Evolutionary conservation across 129 eudicot species (phyloP).

Genomic region (Pseudognaphalium luteoalbum): DNA sequence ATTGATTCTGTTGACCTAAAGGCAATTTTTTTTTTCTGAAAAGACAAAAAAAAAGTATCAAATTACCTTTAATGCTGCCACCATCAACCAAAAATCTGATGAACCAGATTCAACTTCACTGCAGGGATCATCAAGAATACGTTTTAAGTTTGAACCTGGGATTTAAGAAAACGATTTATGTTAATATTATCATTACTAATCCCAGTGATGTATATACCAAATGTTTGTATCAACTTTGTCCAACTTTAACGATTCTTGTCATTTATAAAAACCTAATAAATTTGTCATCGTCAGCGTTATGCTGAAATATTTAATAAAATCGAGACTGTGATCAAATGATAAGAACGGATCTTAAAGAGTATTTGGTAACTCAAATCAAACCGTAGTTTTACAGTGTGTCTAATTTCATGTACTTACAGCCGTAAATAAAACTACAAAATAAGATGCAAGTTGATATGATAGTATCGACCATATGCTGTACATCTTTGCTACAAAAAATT

Average conservation of each 20-base stretch:
- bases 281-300: neutral
- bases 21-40: neutral
- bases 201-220: neutral
- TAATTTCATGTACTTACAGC: neutral
- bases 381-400: neutral
- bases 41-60: neutral
- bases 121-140: conserved; percentile 67
- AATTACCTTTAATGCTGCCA: conserved; percentile 88
- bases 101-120: conserved; percentile 77
- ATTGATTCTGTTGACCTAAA: neutral
- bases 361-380: neutral
- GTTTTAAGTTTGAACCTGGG: conserved; percentile 68
- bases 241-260: neutral
- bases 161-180: conserved; percentile 5
- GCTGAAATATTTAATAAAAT: neutral
- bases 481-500: neutral
- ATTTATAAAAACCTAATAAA: neutral
- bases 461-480: no score
- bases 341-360: neutral
- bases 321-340: neutral
- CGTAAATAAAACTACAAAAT: no score
- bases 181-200: conserved; percentile 7
- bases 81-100: conserved; percentile 96
- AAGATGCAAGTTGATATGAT: no score
- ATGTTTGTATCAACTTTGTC: neutral